Percentiles rank a stretch among this genome's conserved stretches.
Evolutionary conservation across 2,329 filamentous ascomycete species (phyloP).

Genomic region (Fusarium falciforme): DNA sequence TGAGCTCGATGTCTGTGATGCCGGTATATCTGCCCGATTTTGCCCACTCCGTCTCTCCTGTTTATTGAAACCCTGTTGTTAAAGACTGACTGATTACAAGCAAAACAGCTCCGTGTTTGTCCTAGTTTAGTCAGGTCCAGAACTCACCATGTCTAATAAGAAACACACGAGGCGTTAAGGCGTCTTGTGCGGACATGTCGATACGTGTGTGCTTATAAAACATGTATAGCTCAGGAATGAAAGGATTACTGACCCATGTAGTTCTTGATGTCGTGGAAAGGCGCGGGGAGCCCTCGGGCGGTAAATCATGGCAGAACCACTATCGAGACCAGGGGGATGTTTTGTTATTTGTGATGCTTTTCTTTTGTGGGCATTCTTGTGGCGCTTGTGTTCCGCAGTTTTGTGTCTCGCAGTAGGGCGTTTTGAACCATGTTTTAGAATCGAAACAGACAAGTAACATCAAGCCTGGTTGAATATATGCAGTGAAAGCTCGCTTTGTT

Average conservation of each 20-base stretch:
- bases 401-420: neutral
- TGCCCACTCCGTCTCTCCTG: conserved; percentile 1
- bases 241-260: neutral
- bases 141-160: conserved; percentile 3
- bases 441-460: neutral
- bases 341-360: neutral
- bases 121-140: neutral
- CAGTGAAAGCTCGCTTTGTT: neutral
- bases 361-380: neutral
- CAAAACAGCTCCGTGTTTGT: neutral
- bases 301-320: neutral
- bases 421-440: neutral
- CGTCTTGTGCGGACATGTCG: neutral
- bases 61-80: neutral
- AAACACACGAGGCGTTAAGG: neutral
- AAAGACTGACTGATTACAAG: neutral
- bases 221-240: neutral
- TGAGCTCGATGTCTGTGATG: conserved; percentile 18
- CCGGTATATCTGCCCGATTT: conserved; percentile 3
- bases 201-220: neutral
- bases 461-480: neutral
- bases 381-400: neutral
- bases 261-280: neutral
- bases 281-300: neutral
- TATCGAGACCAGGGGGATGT: neutral